phyloP scores from a whole-genome alignment of 495 filamentous ascomycete genomes.

The Monascus purpureus region DNA sequence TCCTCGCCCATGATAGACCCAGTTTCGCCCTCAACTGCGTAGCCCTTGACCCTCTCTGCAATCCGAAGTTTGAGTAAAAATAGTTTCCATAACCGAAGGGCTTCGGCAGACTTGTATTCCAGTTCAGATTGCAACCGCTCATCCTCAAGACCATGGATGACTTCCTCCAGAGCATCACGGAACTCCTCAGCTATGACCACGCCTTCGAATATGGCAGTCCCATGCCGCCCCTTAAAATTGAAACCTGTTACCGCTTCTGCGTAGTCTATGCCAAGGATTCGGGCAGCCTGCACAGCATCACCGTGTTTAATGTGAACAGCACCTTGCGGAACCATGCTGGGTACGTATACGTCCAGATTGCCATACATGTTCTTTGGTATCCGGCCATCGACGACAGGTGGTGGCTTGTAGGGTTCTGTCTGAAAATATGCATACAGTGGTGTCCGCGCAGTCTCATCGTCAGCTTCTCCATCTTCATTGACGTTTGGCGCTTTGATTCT shows the following conservation, averaged over 20 bases:
- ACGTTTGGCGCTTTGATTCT: constrained; percentile 22
- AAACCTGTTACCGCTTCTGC: constrained; percentile 86
- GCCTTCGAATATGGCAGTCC: constrained; percentile 65
- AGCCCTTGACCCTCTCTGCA: constrained; percentile 54
- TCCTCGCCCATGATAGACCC: constrained; percentile 14
- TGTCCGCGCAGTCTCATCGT: constrained; percentile 25
- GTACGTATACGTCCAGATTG: constrained; percentile 84
- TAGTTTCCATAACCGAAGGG: constrained; percentile 59
- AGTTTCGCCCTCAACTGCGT: constrained; percentile 36
- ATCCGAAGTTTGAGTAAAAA: constrained; percentile 68
- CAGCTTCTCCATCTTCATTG: constrained; percentile 25
- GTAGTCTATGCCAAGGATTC: constrained; percentile 69
- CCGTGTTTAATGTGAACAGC: constrained; percentile 57
- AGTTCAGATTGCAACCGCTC: constrained; percentile 43
- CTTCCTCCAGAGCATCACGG: constrained; percentile 54
- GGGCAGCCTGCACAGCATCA: constrained; percentile 57
- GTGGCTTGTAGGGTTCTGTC: constrained; percentile 60
- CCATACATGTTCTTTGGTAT: constrained; percentile 80
- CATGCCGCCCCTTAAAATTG: constrained; percentile 65
- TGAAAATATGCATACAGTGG: constrained; percentile 61
- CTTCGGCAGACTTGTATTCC: constrained; percentile 38
- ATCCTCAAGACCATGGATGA: constrained; percentile 48
- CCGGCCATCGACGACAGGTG: constrained; percentile 56
- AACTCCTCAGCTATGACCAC: constrained; percentile 60
- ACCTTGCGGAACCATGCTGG: constrained; percentile 80